Conservation (phyloP, 1,139 yeast genomes). For the Casaregolazyma lundiana region DNA sequence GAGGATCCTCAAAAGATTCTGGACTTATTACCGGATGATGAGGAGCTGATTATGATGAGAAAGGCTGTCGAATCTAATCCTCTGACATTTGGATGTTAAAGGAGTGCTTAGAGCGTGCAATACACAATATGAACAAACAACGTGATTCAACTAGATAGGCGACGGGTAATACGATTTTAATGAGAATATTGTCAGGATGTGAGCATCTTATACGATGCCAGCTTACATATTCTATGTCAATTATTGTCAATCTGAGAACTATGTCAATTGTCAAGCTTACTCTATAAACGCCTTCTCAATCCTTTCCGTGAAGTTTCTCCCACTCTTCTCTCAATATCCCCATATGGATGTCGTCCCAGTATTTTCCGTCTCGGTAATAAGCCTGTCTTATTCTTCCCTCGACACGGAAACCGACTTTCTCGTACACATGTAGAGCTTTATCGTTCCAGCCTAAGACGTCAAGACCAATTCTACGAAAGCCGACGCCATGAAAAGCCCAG, state of each 20-base stretch:
- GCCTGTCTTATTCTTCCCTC: conserved; percentile 1
- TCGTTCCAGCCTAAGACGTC: conserved; percentile 1
- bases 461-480: background rate
- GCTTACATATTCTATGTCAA: too few relatives aligned
- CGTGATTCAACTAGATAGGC: too few relatives aligned
- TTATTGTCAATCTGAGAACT: too few relatives aligned
- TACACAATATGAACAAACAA: too few relatives aligned
- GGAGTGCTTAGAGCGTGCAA: too few relatives aligned
- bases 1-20: conserved; percentile 14
- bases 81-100: conserved; percentile 2
- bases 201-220: too few relatives aligned
- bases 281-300: too few relatives aligned
- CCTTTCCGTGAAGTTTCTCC: background rate
- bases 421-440: background rate
- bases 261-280: too few relatives aligned
- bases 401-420: background rate
- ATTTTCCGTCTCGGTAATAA: conserved; percentile 1
- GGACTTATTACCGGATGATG: conserved; percentile 23
- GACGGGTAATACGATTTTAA: too few relatives aligned
- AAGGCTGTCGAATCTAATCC: background rate
- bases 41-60: background rate
- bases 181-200: too few relatives aligned
- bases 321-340: conserved; percentile 4
- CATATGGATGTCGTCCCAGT: conserved; percentile 3
- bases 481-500: background rate